Evolutionary conservation across 1,284 basidiomycete genomes (phyloP).

Genomic region (Ustilago esculenta): DNA sequence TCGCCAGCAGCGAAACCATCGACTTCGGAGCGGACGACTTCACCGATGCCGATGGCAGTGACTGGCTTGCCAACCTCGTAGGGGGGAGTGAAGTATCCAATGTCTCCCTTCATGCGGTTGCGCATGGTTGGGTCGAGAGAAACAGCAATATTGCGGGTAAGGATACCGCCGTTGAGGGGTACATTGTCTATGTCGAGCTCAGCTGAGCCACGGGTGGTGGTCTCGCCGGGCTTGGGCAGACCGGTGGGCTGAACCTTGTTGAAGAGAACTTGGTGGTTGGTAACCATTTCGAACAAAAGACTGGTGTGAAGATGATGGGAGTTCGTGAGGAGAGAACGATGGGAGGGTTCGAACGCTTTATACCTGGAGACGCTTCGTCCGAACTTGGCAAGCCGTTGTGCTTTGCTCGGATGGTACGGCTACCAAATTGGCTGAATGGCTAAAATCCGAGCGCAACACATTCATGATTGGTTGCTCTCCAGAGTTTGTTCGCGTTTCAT

Average conservation of each 20-base stretch:
- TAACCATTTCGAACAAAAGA: conserved; percentile 48
- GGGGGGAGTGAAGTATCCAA: conserved; percentile 36
- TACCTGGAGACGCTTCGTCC: too few species aligned
- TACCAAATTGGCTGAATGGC: neutral
- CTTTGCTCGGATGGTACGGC: too few species aligned
- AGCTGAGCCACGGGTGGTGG: conserved; percentile 18
- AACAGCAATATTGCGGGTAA: conserved; percentile 43
- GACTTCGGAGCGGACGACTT: conserved; percentile 35
- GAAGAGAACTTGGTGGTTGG: conserved; percentile 49
- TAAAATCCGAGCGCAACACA: conserved; percentile 4
- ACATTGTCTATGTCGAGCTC: conserved; percentile 43
- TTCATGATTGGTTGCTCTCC: too few species aligned
- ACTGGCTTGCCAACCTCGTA: conserved; percentile 35
- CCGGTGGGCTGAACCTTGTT: conserved; percentile 38
- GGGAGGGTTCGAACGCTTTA: too few species aligned
- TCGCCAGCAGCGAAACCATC: conserved; percentile 22
- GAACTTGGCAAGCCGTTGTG: too few species aligned
- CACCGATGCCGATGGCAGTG: conserved; percentile 38
- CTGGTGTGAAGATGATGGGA: too few species aligned
- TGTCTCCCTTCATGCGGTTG: conserved; percentile 49
- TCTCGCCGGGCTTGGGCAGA: conserved; percentile 40
- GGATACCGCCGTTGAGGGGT: conserved; percentile 38
- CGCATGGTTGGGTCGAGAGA: conserved; percentile 53
- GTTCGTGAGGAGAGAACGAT: too few species aligned
- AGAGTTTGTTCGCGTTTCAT: too few species aligned